Conservation (phyloP, 1,139 yeast genomes). For the Pichia sp. region DNA sequence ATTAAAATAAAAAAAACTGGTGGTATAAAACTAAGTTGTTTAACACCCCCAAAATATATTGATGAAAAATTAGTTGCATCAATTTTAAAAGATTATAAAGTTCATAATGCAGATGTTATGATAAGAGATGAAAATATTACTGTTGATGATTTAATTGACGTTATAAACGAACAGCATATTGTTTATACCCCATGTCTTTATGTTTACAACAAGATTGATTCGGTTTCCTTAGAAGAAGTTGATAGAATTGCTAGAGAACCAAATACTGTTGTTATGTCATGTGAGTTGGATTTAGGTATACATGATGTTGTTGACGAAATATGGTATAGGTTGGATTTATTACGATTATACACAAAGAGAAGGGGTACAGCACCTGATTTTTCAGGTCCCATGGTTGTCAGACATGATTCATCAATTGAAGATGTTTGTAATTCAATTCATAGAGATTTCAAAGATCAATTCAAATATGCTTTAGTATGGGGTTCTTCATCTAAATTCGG, state of each 20-base stretch:
- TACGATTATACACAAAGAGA: conserved; percentile 80
- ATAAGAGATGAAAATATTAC: conserved; percentile 86
- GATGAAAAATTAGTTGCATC: conserved; percentile 76
- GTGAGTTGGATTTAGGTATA: conserved; percentile 79
- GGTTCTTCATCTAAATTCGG: conserved; percentile 77
- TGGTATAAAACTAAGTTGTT: conserved; percentile 78
- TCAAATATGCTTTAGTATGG: conserved; percentile 94
- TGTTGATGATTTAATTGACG: conserved; percentile 90
- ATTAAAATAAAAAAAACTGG: conserved; percentile 81
- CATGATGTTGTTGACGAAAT: conserved; percentile 86
- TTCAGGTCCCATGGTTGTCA: conserved; percentile 84
- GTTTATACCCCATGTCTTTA: conserved; percentile 87
- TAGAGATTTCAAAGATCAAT: conserved; percentile 84
- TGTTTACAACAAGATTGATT: conserved; percentile 91
- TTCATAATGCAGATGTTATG: conserved; percentile 90
- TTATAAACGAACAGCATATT: conserved; percentile 79
- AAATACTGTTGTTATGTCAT: conserved; percentile 88
- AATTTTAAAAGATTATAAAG: conserved; percentile 76
- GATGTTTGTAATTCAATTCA: conserved; percentile 91
- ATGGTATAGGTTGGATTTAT: conserved; percentile 79
- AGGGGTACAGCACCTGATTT: conserved; percentile 80
- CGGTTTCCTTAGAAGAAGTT: conserved; percentile 90
- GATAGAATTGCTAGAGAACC: conserved; percentile 90
- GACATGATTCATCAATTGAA: conserved; percentile 69
- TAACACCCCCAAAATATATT: conserved; percentile 73